A percentile compares a stretch with the other conserved stretches of the same genome.
Evolutionary conservation across 805 yeast genomes (phyloP).

Genomic region (Starmerella sp.): DNA sequence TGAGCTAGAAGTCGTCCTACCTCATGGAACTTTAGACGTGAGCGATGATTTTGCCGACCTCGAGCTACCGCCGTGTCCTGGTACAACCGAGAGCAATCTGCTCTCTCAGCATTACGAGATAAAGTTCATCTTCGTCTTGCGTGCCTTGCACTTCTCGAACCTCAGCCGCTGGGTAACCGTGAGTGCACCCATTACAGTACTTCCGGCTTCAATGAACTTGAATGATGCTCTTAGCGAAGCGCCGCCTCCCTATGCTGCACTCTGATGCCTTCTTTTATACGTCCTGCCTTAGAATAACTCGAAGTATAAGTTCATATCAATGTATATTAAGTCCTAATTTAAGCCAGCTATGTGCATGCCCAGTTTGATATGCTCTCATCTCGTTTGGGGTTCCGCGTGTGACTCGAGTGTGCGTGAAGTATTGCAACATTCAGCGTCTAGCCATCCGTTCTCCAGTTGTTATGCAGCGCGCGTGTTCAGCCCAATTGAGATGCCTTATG

Average conservation of each 20-base stretch:
- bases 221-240: neutral
- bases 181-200: slow-evolving; percentile 1
- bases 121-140: slow-evolving; percentile 5
- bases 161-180: slow-evolving; percentile 10
- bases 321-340: too few relatives aligned
- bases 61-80: slow-evolving; percentile 10
- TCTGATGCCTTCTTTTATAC: neutral
- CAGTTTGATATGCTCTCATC: too few relatives aligned
- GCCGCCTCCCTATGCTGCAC: slow-evolving; percentile 3
- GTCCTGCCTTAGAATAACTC: too few relatives aligned
- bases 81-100: neutral
- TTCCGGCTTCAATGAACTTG: slow-evolving; percentile 5
- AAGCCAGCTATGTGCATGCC: too few relatives aligned
- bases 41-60: slow-evolving; percentile 7
- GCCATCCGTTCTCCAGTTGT: too few relatives aligned
- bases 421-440: too few relatives aligned
- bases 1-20: neutral
- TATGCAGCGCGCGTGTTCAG: too few relatives aligned
- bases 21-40: neutral
- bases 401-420: too few relatives aligned
- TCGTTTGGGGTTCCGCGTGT: too few relatives aligned
- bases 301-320: too few relatives aligned
- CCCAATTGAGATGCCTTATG: too few relatives aligned
- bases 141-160: slow-evolving; percentile 4
- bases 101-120: slow-evolving; percentile 1